Evolutionary conservation across 2,329 filamentous ascomycete genomes (phyloP).

Genomic region (Plectosphaerella plurivora): DNA sequence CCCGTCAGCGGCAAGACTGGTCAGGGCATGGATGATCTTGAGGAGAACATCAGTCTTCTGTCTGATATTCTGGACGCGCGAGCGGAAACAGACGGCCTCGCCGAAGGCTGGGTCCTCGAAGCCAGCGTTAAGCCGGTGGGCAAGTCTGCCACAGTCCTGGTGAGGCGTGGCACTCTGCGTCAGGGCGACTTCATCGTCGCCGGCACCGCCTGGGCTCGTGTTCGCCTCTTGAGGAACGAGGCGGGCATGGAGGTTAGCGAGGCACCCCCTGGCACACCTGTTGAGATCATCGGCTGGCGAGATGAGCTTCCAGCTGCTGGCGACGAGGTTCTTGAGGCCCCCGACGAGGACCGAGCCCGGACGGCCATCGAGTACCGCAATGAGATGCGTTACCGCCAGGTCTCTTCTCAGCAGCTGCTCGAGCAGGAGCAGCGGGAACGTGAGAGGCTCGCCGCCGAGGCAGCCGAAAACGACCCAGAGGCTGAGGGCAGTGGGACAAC

Average conservation of each 20-base stretch:
- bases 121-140: slow-evolving; percentile 82
- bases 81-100: slow-evolving; percentile 69
- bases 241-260: slow-evolving; percentile 67
- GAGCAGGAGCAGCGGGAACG: slow-evolving; percentile 62
- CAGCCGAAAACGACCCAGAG: slow-evolving; percentile 26
- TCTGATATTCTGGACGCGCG: slow-evolving; percentile 89
- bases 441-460: slow-evolving; percentile 37
- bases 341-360: slow-evolving; percentile 73
- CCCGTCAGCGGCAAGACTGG: slow-evolving; percentile 92
- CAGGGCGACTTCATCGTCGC: slow-evolving; percentile 81
- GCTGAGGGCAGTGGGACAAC: slow-evolving; percentile 34
- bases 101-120: slow-evolving; percentile 93
- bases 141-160: slow-evolving; percentile 81
- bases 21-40: slow-evolving; percentile 82
- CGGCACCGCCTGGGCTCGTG: slow-evolving; percentile 79
- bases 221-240: slow-evolving; percentile 83
- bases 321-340: slow-evolving; percentile 79
- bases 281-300: slow-evolving; percentile 93
- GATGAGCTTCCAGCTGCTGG: slow-evolving; percentile 77
- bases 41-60: slow-evolving; percentile 82
- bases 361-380: slow-evolving; percentile 71
- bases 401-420: slow-evolving; percentile 79
- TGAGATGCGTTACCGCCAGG: slow-evolving; percentile 65
- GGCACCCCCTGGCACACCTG: slow-evolving; percentile 81
- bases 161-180: slow-evolving; percentile 80